phyloP scores from a whole-genome alignment of 1,139 yeast species.

The Entelexis sorbosivorans region DNA sequence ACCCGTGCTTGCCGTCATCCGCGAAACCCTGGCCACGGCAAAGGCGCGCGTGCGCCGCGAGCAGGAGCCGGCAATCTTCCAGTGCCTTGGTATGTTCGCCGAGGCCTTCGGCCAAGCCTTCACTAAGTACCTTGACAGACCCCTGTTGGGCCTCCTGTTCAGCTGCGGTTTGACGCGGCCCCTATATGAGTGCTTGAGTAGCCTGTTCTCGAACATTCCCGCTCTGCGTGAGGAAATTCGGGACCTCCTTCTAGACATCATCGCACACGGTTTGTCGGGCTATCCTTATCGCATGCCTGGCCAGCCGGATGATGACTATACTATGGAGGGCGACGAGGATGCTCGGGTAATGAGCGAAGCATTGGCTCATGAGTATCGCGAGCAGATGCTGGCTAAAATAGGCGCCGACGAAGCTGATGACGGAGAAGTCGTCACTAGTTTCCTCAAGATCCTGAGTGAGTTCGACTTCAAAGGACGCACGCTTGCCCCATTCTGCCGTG shows the following conservation, averaged over 20 bases:
- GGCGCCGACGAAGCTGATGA: conserved; percentile 38
- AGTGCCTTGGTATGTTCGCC: conserved; percentile 78
- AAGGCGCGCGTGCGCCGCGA: conserved; percentile 54
- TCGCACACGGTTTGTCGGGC: conserved; percentile 40
- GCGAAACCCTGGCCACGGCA: conserved; percentile 61
- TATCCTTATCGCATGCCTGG: conserved; percentile 79
- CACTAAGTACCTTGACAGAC: conserved; percentile 76
- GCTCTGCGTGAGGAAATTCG: conserved; percentile 66
- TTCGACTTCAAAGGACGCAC: conserved; percentile 70
- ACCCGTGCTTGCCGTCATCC: conserved; percentile 68
- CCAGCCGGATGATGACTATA: conserved; percentile 41
- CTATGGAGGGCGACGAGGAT: conserved; percentile 32
- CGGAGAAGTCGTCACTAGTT: conserved; percentile 48
- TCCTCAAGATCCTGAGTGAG: conserved; percentile 58
- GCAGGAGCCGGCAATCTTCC: conserved; percentile 78
- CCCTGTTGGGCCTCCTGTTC: conserved; percentile 66
- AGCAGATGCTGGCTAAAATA: conserved; percentile 59
- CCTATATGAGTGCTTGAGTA: conserved; percentile 62
- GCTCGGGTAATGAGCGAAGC: conserved; percentile 30
- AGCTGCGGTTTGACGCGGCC: conserved; percentile 73
- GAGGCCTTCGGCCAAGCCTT: conserved; percentile 91
- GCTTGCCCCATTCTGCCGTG: conserved; percentile 75
- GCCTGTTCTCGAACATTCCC: conserved; percentile 63
- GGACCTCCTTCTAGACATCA: conserved; percentile 56
- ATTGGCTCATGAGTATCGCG: conserved; percentile 66